Conservation (phyloP, 1,284 basidiomycete species). For the Cutaneotrichosporon sp. region DNA sequence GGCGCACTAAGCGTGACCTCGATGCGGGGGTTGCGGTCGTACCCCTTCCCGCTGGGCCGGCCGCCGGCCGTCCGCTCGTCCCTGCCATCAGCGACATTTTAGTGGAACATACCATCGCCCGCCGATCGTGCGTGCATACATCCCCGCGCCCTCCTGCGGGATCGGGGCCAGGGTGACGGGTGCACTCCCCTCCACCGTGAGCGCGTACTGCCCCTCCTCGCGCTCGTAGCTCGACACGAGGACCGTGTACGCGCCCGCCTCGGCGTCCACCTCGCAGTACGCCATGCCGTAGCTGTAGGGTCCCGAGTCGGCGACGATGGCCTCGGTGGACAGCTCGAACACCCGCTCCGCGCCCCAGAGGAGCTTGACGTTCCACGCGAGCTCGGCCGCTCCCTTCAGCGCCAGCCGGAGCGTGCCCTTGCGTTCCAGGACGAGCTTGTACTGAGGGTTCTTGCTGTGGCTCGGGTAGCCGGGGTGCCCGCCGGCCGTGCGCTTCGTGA, state of each 20-base stretch:
- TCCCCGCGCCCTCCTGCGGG: slow-evolving; percentile 81
- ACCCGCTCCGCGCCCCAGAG: slow-evolving; percentile 77
- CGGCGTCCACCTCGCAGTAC: slow-evolving; percentile 57
- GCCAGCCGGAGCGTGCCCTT: slow-evolving; percentile 59
- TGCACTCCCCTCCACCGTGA: slow-evolving; percentile 65
- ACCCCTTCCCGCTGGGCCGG: slow-evolving; percentile 64
- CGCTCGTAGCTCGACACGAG: slow-evolving; percentile 81
- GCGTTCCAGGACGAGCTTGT: slow-evolving; percentile 57
- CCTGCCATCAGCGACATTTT: slow-evolving; percentile 54
- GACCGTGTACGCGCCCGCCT: slow-evolving; percentile 76
- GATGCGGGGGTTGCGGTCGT: slow-evolving; percentile 68
- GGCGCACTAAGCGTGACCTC: slow-evolving; percentile 62
- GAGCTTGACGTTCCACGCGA: slow-evolving; percentile 73
- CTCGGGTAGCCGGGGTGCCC: slow-evolving; percentile 77
- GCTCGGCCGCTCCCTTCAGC: slow-evolving; percentile 63
- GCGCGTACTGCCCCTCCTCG: slow-evolving; percentile 65
- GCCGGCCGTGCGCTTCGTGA: slow-evolving; percentile 74
- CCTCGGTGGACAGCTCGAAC: slow-evolving; percentile 58
- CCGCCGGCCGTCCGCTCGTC: slow-evolving; percentile 62
- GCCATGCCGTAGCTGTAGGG: slow-evolving; percentile 80
- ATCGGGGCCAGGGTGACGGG: slow-evolving; percentile 54
- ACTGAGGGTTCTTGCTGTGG: slow-evolving; percentile 91
- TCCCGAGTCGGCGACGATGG: slow-evolving; percentile 59
- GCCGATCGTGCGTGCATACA: slow-evolving; percentile 70
- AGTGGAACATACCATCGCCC: slow-evolving; percentile 72